These are phyloP conservation scores for Camellia granthamiana DNA, from an alignment of 148 eudicot genomes.

Conservation along the genomic window DNA sequence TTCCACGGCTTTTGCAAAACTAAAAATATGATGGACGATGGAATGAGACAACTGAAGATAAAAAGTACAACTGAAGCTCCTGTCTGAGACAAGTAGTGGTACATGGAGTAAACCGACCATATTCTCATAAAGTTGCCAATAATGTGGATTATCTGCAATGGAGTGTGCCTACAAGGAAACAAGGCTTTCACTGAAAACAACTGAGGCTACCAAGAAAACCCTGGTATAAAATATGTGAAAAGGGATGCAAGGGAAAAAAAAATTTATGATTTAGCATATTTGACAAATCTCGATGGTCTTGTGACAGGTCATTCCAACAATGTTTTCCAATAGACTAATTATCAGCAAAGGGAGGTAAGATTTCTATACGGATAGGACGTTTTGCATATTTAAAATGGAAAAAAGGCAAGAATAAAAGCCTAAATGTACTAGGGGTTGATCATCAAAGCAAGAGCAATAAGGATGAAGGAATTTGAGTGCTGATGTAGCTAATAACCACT, in stretches of 20 bases:
- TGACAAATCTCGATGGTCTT: background rate
- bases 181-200: conserved; percentile 12
- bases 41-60: conserved; percentile 85
- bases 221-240: background rate
- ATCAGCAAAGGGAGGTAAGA: too few species aligned
- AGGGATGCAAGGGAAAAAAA: background rate
- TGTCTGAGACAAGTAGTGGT: conserved; percentile 66
- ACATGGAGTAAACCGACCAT: conserved; percentile 97
- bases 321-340: background rate
- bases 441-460: too few species aligned
- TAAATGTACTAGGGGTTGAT: too few species aligned
- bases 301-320: conserved; percentile 14
- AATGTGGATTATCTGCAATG: conserved; percentile 71
- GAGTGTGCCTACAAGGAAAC: conserved; percentile 61
- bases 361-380: too few species aligned
- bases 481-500: too few species aligned
- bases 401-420: too few species aligned
- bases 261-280: background rate
- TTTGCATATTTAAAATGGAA: too few species aligned
- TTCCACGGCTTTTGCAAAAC: conserved; percentile 89
- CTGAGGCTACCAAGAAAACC: conserved; percentile 6
- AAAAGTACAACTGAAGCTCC: conserved; percentile 89
- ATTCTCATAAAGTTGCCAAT: conserved; percentile 84
- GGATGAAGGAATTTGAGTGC: too few species aligned
- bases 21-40: conserved; percentile 70